These are phyloP conservation scores for Fusarium nanum DNA, from an alignment of 2,329 filamentous ascomycete species.

Conservation along the genomic window DNA sequence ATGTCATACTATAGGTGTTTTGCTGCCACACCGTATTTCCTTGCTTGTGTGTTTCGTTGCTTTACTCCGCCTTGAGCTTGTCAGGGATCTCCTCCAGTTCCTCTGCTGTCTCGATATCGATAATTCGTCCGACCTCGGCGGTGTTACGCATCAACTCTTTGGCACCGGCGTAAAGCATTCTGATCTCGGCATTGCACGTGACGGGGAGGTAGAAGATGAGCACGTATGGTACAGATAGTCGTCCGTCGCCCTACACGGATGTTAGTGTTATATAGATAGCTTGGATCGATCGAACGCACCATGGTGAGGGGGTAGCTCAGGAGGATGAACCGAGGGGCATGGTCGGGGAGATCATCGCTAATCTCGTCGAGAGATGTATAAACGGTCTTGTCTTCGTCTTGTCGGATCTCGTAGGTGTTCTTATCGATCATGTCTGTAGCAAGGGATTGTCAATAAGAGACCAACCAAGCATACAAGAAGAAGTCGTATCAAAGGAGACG, in stretches of 20 bases:
- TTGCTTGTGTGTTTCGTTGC: background rate
- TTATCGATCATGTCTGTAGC: slow-evolving; percentile 88
- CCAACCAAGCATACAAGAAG: background rate
- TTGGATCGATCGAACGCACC: slow-evolving; percentile 61
- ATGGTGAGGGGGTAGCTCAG: slow-evolving; percentile 91
- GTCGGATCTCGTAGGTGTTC: slow-evolving; percentile 87
- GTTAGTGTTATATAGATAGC: slow-evolving; percentile 26
- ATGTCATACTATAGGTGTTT: slow-evolving; percentile 32
- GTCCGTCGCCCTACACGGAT: slow-evolving; percentile 75
- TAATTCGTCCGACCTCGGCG: slow-evolving; percentile 86
- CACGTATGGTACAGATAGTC: slow-evolving; percentile 90
- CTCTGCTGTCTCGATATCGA: slow-evolving; percentile 84
- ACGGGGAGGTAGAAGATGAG: slow-evolving; percentile 94
- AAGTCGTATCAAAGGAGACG: slow-evolving; percentile 44
- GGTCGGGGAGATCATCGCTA: slow-evolving; percentile 89
- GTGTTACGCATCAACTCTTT: slow-evolving; percentile 97
- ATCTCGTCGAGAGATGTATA: slow-evolving; percentile 86
- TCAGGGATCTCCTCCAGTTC: slow-evolving; percentile 85
- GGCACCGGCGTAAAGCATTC: slow-evolving; percentile 95
- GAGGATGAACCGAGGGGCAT: slow-evolving; percentile 88
- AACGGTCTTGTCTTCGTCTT: slow-evolving; percentile 78
- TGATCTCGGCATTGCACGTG: slow-evolving; percentile 86
- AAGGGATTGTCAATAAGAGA: slow-evolving; percentile 24
- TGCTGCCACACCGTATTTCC: background rate
- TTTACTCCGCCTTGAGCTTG: slow-evolving; percentile 57